phyloP scores from a whole-genome alignment of 805 yeast species.

The Wickerhamomyces queroliae region DNA sequence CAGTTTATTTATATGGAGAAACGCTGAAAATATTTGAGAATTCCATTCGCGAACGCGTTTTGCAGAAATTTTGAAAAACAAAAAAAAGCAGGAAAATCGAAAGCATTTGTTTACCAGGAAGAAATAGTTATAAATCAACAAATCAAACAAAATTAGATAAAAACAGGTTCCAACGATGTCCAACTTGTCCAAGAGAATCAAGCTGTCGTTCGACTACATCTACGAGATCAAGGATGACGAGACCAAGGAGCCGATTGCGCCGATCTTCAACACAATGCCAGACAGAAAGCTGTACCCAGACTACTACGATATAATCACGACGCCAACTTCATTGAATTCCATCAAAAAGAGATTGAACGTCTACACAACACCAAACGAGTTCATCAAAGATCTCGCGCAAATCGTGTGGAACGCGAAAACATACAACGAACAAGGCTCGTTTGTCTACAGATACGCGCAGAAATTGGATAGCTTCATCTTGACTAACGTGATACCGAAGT shows the following conservation, averaged over 20 bases:
- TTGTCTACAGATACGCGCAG: slow-evolving; percentile 62
- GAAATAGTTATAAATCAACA: too few relatives aligned
- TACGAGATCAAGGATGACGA: slow-evolving; percentile 33
- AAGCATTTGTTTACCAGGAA: too few relatives aligned
- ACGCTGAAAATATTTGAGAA: too few relatives aligned
- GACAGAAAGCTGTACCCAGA: slow-evolving; percentile 61
- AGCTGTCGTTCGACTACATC: slow-evolving; percentile 30
- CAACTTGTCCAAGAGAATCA: slow-evolving; percentile 14
- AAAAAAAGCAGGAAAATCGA: too few relatives aligned
- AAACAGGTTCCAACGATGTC: too few relatives aligned
- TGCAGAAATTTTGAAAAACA: too few relatives aligned
- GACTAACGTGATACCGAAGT: slow-evolving; percentile 28
- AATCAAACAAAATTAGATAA: too few relatives aligned
- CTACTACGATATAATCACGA: slow-evolving; percentile 71
- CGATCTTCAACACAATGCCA: slow-evolving; percentile 70
- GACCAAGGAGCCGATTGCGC: slow-evolving; percentile 36
- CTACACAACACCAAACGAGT: slow-evolving; percentile 61
- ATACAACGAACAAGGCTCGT: slow-evolving; percentile 67
- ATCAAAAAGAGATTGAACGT: slow-evolving; percentile 52
- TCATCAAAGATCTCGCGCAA: slow-evolving; percentile 73
- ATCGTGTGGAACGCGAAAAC: slow-evolving; percentile 87
- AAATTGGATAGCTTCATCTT: slow-evolving; percentile 36
- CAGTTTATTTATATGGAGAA: too few relatives aligned
- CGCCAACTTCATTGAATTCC: slow-evolving; percentile 78
- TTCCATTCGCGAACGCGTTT: too few relatives aligned